phyloP scores from a whole-genome alignment of 2,329 filamentous ascomycete genomes.

The Aulographum hederae region DNA sequence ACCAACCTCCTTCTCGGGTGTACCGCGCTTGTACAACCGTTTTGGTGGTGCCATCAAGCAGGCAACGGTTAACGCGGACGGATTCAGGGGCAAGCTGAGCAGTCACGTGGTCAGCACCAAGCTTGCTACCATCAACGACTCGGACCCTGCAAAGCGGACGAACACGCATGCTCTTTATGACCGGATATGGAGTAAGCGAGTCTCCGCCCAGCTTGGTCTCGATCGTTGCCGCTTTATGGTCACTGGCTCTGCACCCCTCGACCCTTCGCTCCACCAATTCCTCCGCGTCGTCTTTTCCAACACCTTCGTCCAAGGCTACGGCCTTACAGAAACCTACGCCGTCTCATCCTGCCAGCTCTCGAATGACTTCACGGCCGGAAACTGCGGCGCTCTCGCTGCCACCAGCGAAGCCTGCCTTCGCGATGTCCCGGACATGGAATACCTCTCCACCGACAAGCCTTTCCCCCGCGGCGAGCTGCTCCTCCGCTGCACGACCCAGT shows the following conservation, averaged over 20 bases:
- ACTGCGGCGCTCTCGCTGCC: constrained; percentile 57
- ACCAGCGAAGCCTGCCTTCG: constrained; percentile 59
- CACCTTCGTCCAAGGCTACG: constrained; percentile 73
- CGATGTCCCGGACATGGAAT: constrained; percentile 89
- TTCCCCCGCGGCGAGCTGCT: constrained; percentile 80
- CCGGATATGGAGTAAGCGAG: constrained; percentile 80
- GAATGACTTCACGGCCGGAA: constrained; percentile 58
- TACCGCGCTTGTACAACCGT: constrained; percentile 80
- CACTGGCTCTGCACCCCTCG: constrained; percentile 78
- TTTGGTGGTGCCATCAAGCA: constrained; percentile 71
- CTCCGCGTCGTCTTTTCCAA: constrained; percentile 67
- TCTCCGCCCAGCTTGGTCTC: constrained; percentile 65
- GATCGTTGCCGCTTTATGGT: constrained; percentile 57
- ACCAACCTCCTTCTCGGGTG: constrained; percentile 70
- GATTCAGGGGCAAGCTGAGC: constrained; percentile 65
- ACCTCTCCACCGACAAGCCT: constrained; percentile 72
- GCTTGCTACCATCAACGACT: constrained; percentile 55
- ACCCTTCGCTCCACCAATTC: constrained; percentile 76
- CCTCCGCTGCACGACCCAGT: constrained; percentile 61
- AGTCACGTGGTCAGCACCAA: constrained; percentile 66
- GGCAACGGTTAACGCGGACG: constrained; percentile 59
- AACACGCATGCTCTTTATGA: constrained; percentile 67
- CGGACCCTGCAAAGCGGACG: constrained; percentile 47
- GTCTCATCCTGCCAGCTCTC: constrained; percentile 49
- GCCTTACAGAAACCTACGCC: constrained; percentile 85